These are phyloP conservation scores for Capillidium rhysosporum DNA, from an alignment of 371 early-diverging fungal genomes.

Conservation along the genomic window DNA sequence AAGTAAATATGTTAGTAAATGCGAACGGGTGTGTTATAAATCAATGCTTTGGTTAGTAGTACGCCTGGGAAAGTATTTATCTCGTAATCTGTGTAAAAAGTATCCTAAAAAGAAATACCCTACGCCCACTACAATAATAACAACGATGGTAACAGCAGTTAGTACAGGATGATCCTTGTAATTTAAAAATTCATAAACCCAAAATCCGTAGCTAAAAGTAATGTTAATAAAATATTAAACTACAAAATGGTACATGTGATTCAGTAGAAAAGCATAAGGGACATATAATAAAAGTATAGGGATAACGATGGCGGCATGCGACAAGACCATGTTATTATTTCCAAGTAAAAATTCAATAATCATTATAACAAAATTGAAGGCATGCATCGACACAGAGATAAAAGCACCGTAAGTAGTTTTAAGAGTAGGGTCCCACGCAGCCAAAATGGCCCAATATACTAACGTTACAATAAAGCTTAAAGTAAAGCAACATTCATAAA, in stretches of 20 bases:
- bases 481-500: neutral
- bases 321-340: neutral
- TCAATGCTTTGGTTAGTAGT: too few relatives aligned
- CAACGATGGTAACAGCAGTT: neutral
- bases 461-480: neutral
- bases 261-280: neutral
- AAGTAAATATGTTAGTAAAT: too few relatives aligned
- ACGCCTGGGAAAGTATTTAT: neutral
- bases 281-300: neutral
- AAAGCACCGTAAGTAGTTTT: neutral
- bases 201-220: neutral
- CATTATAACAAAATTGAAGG: neutral
- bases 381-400: neutral
- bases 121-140: neutral
- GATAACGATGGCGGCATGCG: neutral
- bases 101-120: neutral
- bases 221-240: too few relatives aligned
- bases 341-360: neutral
- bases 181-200: neutral
- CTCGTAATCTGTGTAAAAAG: neutral
- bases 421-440: neutral
- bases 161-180: neutral
- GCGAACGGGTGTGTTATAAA: too few relatives aligned
- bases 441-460: neutral
- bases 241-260: neutral